A percentile compares a stretch with the other conserved stretches of the same genome.
Evolutionary conservation across 2,329 filamentous ascomycete genomes (phyloP).

Genomic region (Microdochium bolleyi): DNA sequence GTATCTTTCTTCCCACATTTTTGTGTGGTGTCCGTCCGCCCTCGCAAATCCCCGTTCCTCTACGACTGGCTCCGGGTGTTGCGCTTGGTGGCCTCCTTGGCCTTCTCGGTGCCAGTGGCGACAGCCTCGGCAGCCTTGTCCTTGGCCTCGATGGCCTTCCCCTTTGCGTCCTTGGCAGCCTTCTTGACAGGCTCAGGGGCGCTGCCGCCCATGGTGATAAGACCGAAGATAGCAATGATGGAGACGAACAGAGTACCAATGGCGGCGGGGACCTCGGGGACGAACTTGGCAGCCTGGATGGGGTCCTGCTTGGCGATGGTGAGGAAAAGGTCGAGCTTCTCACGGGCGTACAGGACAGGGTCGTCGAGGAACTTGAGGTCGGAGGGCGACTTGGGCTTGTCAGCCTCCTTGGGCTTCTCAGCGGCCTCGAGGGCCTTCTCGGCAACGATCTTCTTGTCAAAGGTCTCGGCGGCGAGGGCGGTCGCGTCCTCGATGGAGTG

Average conservation of each 20-base stretch:
- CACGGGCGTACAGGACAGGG: constrained; percentile 77
- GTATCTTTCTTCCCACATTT: neutral
- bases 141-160: constrained; percentile 68
- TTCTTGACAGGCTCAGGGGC: constrained; percentile 68
- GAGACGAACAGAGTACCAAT: constrained; percentile 64
- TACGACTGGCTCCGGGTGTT: constrained; percentile 49
- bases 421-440: constrained; percentile 77
- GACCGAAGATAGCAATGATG: constrained; percentile 61
- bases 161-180: constrained; percentile 55
- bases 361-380: constrained; percentile 87
- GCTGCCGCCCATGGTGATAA: constrained; percentile 55
- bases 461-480: constrained; percentile 83
- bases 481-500: constrained; percentile 91
- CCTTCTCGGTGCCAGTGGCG: constrained; percentile 58
- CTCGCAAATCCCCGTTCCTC: constrained; percentile 1
- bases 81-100: constrained; percentile 65
- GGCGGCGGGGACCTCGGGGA: constrained; percentile 84
- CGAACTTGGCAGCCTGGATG: constrained; percentile 75
- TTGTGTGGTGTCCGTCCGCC: neutral
- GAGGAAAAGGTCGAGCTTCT: constrained; percentile 90
- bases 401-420: constrained; percentile 65
- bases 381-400: constrained; percentile 59
- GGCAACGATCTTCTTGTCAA: constrained; percentile 75
- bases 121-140: constrained; percentile 59
- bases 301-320: constrained; percentile 76